These are phyloP conservation scores for Rhodotorula diobovata DNA, from an alignment of 768 basidiomycete genomes.

Conservation along the genomic window DNA sequence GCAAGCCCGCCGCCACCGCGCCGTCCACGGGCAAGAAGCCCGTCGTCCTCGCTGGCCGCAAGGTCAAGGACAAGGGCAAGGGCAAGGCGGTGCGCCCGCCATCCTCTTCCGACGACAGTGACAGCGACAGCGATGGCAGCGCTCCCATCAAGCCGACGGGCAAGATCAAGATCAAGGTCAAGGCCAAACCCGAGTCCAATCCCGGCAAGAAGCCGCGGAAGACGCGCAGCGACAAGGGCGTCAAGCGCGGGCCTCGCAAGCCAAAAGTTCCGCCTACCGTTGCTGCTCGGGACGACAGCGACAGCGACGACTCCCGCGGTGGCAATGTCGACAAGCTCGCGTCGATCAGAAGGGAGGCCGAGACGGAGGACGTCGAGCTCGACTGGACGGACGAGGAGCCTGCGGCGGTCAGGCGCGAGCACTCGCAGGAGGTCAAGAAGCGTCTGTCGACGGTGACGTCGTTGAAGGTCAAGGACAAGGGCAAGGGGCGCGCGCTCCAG, in stretches of 20 bases:
- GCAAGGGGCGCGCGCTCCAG: not conserved
- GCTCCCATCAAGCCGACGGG: too few relatives aligned
- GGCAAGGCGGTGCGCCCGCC: not conserved
- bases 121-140: too few relatives aligned
- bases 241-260: not conserved
- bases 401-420: conserved; percentile 20
- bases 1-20: not conserved
- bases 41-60: not conserved
- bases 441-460: too few relatives aligned
- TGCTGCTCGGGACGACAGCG: not conserved
- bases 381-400: conserved; percentile 34
- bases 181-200: not conserved
- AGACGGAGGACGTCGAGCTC: conserved; percentile 36
- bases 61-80: not conserved
- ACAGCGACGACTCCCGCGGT: not conserved
- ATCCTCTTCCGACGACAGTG: too few relatives aligned
- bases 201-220: not conserved
- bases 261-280: not conserved
- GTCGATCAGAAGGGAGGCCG: conserved; percentile 39
- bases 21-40: not conserved
- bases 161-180: too few relatives aligned
- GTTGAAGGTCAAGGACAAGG: too few relatives aligned
- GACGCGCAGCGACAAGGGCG: not conserved
- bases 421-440: too few relatives aligned
- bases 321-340: conserved; percentile 32